phyloP scores from a whole-genome alignment of 2,329 filamentous ascomycete genomes.

The Sporothrix dimorphospora region DNA sequence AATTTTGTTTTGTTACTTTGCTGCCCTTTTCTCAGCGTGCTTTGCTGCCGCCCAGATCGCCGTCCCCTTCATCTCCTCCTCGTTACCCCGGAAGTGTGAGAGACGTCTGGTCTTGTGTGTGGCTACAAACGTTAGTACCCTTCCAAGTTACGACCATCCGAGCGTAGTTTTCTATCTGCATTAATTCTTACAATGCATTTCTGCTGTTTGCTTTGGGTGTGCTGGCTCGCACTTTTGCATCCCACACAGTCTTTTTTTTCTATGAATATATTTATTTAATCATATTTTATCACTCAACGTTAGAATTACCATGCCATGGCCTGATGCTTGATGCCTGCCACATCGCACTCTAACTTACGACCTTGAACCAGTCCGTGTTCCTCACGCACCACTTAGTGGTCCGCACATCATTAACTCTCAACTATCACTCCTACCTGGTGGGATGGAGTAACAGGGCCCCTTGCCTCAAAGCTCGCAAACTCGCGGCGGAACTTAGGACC shows the following conservation, averaged over 20 bases:
- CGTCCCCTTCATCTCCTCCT: slow-evolving; percentile 22
- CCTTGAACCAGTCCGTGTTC: background rate
- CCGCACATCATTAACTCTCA: background rate
- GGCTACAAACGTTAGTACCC: too few relatives aligned
- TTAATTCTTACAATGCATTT: too few relatives aligned
- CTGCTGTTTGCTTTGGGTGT: background rate
- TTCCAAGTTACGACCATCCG: too few relatives aligned
- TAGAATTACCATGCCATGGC: background rate
- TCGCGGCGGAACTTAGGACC: background rate
- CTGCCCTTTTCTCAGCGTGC: background rate
- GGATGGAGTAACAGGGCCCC: background rate
- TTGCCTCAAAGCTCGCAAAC: background rate
- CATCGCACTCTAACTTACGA: background rate
- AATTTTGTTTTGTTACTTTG: background rate
- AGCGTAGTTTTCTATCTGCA: too few relatives aligned
- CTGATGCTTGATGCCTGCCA: background rate
- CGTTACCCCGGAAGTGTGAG: slow-evolving; percentile 6
- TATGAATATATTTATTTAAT: background rate
- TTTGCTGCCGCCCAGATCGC: slow-evolving; percentile 14
- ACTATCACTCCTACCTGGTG: background rate
- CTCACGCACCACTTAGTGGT: background rate
- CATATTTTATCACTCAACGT: background rate
- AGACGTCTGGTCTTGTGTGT: background rate
- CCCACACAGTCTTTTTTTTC: background rate
- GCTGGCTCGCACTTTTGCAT: background rate